A percentile compares a stretch with the other conserved stretches of the same genome.
Conservation (phyloP, 2,329 filamentous ascomycete genomes). For the Sclerotinia subarctica region DNA sequence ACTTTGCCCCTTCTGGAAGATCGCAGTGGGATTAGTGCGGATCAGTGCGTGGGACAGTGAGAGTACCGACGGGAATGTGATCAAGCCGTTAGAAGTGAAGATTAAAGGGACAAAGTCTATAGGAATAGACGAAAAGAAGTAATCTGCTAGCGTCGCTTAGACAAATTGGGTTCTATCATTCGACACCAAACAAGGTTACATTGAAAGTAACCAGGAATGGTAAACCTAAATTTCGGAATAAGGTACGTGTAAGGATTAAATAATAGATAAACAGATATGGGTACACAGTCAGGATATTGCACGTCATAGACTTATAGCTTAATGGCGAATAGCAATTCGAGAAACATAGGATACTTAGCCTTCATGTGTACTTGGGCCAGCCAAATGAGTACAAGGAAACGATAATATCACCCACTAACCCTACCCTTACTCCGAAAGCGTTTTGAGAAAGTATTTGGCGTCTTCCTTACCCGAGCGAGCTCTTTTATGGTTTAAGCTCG, state of each 20-base stretch:
- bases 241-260: conserved; percentile 10
- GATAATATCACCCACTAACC: background rate
- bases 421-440: background rate
- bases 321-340: conserved; percentile 1
- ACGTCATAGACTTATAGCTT: conserved; percentile 12
- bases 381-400: background rate
- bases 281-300: background rate
- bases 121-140: conserved; percentile 15
- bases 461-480: background rate
- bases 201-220: background rate
- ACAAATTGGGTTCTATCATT: conserved; percentile 4
- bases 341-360: conserved; percentile 10
- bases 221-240: conserved; percentile 15
- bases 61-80: conserved; percentile 14
- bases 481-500: conserved; percentile 9
- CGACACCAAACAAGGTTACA: conserved; percentile 10
- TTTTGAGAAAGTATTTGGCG: background rate
- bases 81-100: conserved; percentile 19
- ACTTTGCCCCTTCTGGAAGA: conserved; percentile 14
- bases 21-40: background rate
- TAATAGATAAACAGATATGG: background rate
- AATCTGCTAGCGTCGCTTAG: conserved; percentile 7
- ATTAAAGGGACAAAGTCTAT: conserved; percentile 3
- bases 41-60: conserved; percentile 6
- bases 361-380: background rate